These are phyloP conservation scores for Pyrenophora seminiperda DNA, from an alignment of 2,329 filamentous ascomycete genomes.

Conservation along the genomic window DNA sequence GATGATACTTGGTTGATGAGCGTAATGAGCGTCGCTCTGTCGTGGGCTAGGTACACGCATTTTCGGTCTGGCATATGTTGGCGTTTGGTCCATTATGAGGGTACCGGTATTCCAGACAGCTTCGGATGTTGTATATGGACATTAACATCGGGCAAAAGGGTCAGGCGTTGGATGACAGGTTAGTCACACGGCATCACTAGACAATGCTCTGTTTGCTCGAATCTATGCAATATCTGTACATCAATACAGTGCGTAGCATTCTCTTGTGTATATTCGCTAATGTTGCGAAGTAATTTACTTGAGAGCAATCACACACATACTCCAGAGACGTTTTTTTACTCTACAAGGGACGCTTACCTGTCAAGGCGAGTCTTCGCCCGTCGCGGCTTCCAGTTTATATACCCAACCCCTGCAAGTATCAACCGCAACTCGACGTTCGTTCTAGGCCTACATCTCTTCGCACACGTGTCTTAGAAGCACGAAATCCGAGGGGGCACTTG, in stretches of 20 bases:
- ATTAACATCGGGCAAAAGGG: not conserved
- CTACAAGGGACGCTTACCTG: not conserved
- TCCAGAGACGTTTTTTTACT: too few relatives aligned
- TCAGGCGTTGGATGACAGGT: not conserved
- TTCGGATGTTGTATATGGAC: not conserved
- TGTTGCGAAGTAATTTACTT: not conserved
- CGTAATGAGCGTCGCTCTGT: too few relatives aligned
- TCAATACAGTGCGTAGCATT: too few relatives aligned
- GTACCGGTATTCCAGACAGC: not conserved
- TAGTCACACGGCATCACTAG: not conserved
- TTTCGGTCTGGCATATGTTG: not conserved
- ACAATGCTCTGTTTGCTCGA: not conserved
- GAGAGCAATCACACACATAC: not conserved
- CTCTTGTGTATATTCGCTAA: not conserved
- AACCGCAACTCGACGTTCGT: slow-evolving; percentile 4
- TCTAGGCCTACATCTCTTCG: not conserved
- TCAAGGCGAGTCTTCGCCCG: not conserved
- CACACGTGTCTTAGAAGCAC: not conserved
- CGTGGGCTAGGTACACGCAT: too few relatives aligned
- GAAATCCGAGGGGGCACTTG: not conserved
- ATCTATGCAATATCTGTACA: not conserved
- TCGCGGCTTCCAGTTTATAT: slow-evolving; percentile 13
- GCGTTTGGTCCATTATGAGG: slow-evolving; percentile 1
- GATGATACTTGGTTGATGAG: not conserved
- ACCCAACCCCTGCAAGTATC: slow-evolving; percentile 12